Base-by-base conservation (phyloP, 2,329 filamentous ascomycete species). In the Magnaporthiopsis incrustans region DNA sequence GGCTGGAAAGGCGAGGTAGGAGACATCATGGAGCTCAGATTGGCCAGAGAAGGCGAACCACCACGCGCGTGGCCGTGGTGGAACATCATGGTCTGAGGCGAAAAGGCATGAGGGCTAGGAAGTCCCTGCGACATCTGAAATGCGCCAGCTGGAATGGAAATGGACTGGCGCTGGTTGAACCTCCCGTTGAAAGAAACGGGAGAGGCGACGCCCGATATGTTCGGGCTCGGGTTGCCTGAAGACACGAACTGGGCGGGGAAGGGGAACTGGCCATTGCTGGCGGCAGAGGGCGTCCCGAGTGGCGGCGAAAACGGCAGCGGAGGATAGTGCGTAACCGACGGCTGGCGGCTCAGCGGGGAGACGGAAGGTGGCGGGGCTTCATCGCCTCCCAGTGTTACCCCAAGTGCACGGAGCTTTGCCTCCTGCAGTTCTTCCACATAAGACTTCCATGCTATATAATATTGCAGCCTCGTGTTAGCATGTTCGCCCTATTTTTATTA, bases 361-460 rank as follows among this genome's bases (percentile, higher is more conserved):
- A 89, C 82, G 4, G 86, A 85, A 57, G 81, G 77, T 4, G 83
- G 78, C 63, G 81, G 76, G 14, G 87, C 85, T 62, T 95, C 91
- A 7, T 92, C 89, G 61, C 89, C 87, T 50, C 87, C 90, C 66
- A 91, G 82, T 25, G 87, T 92, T 15, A 98, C 95, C 68, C 95
- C 95, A 64, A 99, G 82, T 62, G 94, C 93, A 66, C 92, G 88
- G 63, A 99, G 81, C 77, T 97, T 99, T 66, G 94, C 92, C 77
- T 99, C 95, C 69, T 91, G 87, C 50, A 98, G 79, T 68, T 89
- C 88, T 64, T 89, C 85, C 65, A 93, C 89, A 74, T 98, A 97
- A 32, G 86, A 81, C 71, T 91, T 89, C 84, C 84, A 87, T 1
- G 83, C 82, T 82, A 64, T 82, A 65, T n/a, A 61, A 18, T 25